Evolutionary conservation across 2,329 filamentous ascomycete species (phyloP), one percentile per base, ranked within the genome.

Genomic region (Pseudogymnoascus sp.): DNA sequence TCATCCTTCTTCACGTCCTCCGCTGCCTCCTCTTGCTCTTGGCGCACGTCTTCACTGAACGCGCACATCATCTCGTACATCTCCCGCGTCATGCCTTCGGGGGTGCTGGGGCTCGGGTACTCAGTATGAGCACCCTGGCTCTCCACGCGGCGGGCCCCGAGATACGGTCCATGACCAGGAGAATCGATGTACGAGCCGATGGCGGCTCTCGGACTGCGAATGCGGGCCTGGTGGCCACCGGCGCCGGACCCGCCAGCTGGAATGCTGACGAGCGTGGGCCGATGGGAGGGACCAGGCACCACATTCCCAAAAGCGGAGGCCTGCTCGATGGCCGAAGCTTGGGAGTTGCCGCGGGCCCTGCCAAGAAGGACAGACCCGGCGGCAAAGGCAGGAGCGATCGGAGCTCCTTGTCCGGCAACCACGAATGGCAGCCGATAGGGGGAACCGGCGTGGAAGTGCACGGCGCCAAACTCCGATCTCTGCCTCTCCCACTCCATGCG

Each of bases 31-130:
- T 33, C 49, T 7, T 55, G n/a, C 28, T 55, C 49, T 55, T 55
- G 49, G 49, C 49, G 49, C 49, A 55, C 49, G 49, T 55, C 49
- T n/a, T 55, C 49, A 19, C 8, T 33, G 49, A 55, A 55, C 49
- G 25, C 49, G n/a, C 49, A 55, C 49, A 55, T 19, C n/a, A n/a
- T n/a, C 25, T 55, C 49, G 49, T 55, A 55, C 49, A 55, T 55
- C 49, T 55, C 49, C 49, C 49, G 49, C n/a, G 25, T 55, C 49
- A 55, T 55, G 14, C 49, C 49, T 8, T 55, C 49, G 28, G 49
- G 49, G 49, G 28, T 55, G 49, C 49, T 30, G 28, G 49, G 49
- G 49, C 49, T 55, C n/a, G 28, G 49, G 8, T 33, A 7, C 49
- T 55, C 25, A 12, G 49, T 33, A 12, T 33, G 25, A 55, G 49